Evolutionary conservation across 345 rosid species (phyloP).

Genomic region (Capsella bursapastoris): DNA sequence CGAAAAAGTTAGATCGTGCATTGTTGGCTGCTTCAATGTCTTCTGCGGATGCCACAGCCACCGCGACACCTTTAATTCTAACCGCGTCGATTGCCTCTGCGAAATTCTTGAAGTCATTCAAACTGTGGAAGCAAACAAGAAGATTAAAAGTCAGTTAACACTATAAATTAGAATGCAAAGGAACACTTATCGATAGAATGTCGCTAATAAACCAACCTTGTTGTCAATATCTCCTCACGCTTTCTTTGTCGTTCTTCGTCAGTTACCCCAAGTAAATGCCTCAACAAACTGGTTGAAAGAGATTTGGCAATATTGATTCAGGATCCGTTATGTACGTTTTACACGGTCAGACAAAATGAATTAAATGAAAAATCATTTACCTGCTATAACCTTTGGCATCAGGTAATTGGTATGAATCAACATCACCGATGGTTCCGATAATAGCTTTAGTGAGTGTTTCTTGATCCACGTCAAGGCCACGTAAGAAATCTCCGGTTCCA

Average conservation of each 20-base stretch:
- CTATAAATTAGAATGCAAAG: neutral
- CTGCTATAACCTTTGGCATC: slow-evolving; percentile 99
- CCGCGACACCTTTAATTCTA: slow-evolving; percentile 69
- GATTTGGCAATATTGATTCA: slow-evolving; percentile 19
- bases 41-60: slow-evolving; percentile 82
- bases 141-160: neutral
- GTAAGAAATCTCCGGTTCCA: slow-evolving; percentile 84
- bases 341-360: neutral
- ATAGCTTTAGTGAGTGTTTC: slow-evolving; percentile 90
- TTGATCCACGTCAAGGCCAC: slow-evolving; percentile 77
- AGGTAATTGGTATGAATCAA: slow-evolving; percentile 93
- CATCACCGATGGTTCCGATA: slow-evolving; percentile 94
- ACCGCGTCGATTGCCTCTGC: slow-evolving; percentile 71
- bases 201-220: slow-evolving; percentile 69
- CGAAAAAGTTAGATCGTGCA: slow-evolving; percentile 60
- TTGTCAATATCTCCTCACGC: slow-evolving; percentile 86
- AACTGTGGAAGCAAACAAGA: slow-evolving; percentile 45
- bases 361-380: slow-evolving; percentile 39
- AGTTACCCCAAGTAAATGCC: slow-evolving; percentile 75
- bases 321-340: neutral
- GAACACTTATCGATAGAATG: neutral
- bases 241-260: slow-evolving; percentile 87
- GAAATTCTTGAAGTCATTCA: slow-evolving; percentile 85
- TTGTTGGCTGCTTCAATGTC: slow-evolving; percentile 76
- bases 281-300: slow-evolving; percentile 54